Percentiles rank a stretch among this genome's conserved stretches.
These are phyloP conservation scores for Ceratonia siliqua DNA, from an alignment of 306 rosid species.

Conservation along the genomic window DNA sequence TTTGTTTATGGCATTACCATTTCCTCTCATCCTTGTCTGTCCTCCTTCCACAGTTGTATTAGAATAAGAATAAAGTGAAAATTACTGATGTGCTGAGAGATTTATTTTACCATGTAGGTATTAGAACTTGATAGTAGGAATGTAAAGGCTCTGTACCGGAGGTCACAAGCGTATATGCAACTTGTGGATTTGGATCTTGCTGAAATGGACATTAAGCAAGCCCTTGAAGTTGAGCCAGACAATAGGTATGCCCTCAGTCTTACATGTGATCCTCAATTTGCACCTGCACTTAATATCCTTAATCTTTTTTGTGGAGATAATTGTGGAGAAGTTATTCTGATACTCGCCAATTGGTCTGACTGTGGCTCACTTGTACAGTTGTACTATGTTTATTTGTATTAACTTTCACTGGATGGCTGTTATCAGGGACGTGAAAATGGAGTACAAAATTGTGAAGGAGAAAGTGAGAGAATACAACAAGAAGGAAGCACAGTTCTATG, in stretches of 20 bases:
- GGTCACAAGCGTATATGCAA: slow-evolving; percentile 85
- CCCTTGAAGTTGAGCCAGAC: slow-evolving; percentile 87
- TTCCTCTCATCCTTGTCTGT: background rate
- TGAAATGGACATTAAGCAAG: slow-evolving; percentile 88
- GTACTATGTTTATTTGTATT: background rate
- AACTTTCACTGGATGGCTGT: background rate
- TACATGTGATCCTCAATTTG: background rate
- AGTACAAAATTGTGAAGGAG: slow-evolving; percentile 78
- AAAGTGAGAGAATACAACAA: slow-evolving; percentile 77
- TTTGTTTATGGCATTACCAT: background rate
- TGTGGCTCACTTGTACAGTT: background rate
- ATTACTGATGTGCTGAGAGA: background rate
- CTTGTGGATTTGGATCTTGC: slow-evolving; percentile 86
- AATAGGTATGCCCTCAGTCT: slow-evolving; percentile 52
- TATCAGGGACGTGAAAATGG: slow-evolving; percentile 81
- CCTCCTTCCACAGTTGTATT: background rate
- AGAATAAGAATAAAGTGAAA: background rate
- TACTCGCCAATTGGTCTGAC: background rate
- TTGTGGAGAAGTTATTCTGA: background rate
- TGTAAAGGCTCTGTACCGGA: slow-evolving; percentile 90
- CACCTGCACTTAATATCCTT: background rate
- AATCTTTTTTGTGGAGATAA: background rate
- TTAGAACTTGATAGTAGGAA: slow-evolving; percentile 72
- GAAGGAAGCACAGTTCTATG: slow-evolving; percentile 80
- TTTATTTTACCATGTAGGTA: slow-evolving; percentile 46